Conservation (phyloP, 1,139 yeast species). For the Pichia sp. region DNA sequence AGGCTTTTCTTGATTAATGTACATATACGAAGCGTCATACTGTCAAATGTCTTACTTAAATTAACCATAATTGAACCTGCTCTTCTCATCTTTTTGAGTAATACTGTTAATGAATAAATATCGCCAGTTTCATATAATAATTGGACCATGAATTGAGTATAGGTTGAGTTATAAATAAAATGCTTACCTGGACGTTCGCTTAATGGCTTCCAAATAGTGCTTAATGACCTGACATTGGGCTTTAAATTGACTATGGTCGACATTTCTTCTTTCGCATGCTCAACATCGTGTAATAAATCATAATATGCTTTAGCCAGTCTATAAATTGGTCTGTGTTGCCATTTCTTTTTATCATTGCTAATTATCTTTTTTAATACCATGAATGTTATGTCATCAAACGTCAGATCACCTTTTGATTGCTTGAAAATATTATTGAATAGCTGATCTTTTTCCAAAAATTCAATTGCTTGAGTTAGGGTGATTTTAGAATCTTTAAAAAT, state of each 20-base stretch:
- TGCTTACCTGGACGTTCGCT: constrained; percentile 90
- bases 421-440: constrained; percentile 18
- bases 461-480: constrained; percentile 33
- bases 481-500: constrained; percentile 38
- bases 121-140: constrained; percentile 52
- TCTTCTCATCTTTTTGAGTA: constrained; percentile 67
- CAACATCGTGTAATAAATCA: constrained; percentile 47
- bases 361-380: constrained; percentile 16
- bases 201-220: constrained; percentile 92
- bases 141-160: constrained; percentile 57
- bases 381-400: constrained; percentile 1
- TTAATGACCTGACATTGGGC: constrained; percentile 62
- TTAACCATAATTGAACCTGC: constrained; percentile 70
- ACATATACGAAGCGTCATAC: constrained; percentile 43
- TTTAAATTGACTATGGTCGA: constrained; percentile 57
- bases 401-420: constrained; percentile 6
- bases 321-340: constrained; percentile 87
- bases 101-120: constrained; percentile 48
- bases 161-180: constrained; percentile 69
- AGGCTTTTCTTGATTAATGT: constrained; percentile 42
- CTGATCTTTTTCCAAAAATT: constrained; percentile 35
- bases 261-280: constrained; percentile 61
- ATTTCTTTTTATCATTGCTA: constrained; percentile 66
- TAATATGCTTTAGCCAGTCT: constrained; percentile 60
- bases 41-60: constrained; percentile 61